A percentile compares a stretch with the other conserved stretches of the same genome.
Conservation (phyloP, 2,329 filamentous ascomycete genomes). For the Fusarium redolens region DNA sequence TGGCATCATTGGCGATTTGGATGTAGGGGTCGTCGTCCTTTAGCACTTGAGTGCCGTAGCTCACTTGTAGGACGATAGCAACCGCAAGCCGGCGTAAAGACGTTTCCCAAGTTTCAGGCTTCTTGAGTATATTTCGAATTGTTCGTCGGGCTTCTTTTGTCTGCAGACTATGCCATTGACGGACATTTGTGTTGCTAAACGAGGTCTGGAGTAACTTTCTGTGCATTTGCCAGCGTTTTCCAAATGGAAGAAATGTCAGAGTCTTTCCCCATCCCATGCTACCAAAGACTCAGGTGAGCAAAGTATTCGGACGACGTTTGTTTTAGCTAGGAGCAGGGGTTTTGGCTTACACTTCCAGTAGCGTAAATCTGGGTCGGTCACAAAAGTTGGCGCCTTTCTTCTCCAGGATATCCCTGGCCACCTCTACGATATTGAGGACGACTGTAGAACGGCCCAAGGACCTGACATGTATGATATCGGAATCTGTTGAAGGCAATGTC, state of each 20-base stretch:
- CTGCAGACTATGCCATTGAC: constrained; percentile 43
- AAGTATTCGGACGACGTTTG: not conserved
- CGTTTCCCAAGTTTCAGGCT: constrained; percentile 40
- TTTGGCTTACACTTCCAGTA: constrained; percentile 49
- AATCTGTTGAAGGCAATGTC: constrained; percentile 31
- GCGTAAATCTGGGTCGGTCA: constrained; percentile 57
- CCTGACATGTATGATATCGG: constrained; percentile 48
- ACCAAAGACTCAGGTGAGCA: not conserved
- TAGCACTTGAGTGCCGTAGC: constrained; percentile 47
- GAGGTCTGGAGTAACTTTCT: constrained; percentile 56
- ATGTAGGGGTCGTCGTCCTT: constrained; percentile 47
- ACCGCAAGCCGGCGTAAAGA: constrained; percentile 47
- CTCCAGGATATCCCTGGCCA: constrained; percentile 57
- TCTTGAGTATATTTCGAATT: constrained; percentile 33
- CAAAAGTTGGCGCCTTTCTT: constrained; percentile 57
- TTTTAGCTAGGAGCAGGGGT: not conserved
- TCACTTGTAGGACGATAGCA: constrained; percentile 49
- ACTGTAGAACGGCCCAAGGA: constrained; percentile 48
- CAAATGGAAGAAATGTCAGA: constrained; percentile 58
- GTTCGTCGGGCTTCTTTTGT: constrained; percentile 39
- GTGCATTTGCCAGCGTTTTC: constrained; percentile 55
- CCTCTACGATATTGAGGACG: constrained; percentile 43
- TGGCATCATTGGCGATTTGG: constrained; percentile 47
- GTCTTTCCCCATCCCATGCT: constrained; percentile 60
- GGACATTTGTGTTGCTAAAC: constrained; percentile 53